Base-by-base conservation (phyloP, 352 stramenopile species). In the Pythium guiyangense region DNA sequence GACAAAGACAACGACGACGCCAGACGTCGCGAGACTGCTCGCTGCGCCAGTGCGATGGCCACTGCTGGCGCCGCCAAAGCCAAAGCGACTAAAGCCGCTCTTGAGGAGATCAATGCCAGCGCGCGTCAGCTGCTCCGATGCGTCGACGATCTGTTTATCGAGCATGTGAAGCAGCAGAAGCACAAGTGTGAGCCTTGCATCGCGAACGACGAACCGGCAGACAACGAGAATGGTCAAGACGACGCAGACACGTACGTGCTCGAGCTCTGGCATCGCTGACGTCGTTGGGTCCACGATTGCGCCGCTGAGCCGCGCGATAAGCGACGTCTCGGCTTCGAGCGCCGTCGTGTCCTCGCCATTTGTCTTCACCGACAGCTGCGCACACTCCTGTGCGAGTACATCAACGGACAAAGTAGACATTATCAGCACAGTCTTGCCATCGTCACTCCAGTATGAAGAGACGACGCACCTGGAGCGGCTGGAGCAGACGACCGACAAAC, bases 81-180 rank as follows among this genome's bases (percentile, higher is more conserved):
- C 83, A 60, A 92, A 90, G 27, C 83, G 81, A 65, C 79, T 92
- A 46, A 92, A 87, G 4, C 83, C 83, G n/a, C 79, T 90, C 56
- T 87, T 90, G 4, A 92, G 70, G 35, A 92, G 66, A 53, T 90
- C 79, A 25, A 92, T 92, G 17, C 83, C 83, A 11, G 78, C 83
- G 6, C 78, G 73, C 10, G 83, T 87, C 15, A 92, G 62, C 52
- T 92, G 79, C 57, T 92, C 83, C 1, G 83, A 90, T 0, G 77
- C 83, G 61, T 92, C 83, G 18, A 90, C 69, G 50, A 92, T 66
- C 76, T 92, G 51, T 10, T 3, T 22, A 31, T 29, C 42, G 22
- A 26, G 48, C 26, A 27, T 17, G 31, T 20, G n/a, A n/a, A n/a
- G n/a, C n/a, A n/a, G n/a, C n/a, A n/a, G n/a, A n/a, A n/a, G n/a